Percentiles rank a stretch among this genome's conserved stretches.
phyloP scores from a whole-genome alignment of 202 grass and related monocot genomes.

The Schoenoplectus tabernaemontani region DNA sequence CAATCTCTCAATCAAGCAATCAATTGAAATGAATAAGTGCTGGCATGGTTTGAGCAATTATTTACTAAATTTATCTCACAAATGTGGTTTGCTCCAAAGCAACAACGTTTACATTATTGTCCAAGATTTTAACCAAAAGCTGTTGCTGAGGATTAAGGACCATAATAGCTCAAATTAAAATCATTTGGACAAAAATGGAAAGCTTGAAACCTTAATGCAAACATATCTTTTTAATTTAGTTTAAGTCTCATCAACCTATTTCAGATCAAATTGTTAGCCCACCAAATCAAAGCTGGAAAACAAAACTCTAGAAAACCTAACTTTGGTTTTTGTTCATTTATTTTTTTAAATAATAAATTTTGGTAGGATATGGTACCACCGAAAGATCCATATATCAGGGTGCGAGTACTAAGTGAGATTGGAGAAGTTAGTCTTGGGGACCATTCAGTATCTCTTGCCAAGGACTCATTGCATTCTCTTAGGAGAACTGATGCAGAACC shows the following conservation, averaged over 20 bases:
- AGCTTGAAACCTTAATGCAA: not conserved
- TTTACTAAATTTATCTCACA: not conserved
- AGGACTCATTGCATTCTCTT: slow-evolving; percentile 89
- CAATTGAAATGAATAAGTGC: not conserved
- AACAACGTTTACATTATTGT: not conserved
- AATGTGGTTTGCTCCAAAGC: not conserved
- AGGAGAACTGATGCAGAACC: slow-evolving; percentile 80
- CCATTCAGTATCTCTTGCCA: slow-evolving; percentile 74
- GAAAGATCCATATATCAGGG: slow-evolving; percentile 91
- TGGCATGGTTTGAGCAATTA: not conserved
- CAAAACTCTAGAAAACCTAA: not conserved
- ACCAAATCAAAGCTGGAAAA: not conserved
- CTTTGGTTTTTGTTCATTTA: not conserved
- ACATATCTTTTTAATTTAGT: not conserved
- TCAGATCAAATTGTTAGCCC: not conserved
- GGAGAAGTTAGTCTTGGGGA: slow-evolving; percentile 91
- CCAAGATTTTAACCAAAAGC: not conserved
- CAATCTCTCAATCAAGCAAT: not conserved
- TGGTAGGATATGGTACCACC: slow-evolving; percentile 89
- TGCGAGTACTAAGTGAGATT: slow-evolving; percentile 72
- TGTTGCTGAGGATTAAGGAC: not conserved
- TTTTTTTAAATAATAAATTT: slow-evolving; percentile 17
- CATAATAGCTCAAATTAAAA: not conserved
- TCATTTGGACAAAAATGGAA: not conserved
- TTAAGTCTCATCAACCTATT: not conserved